A percentile compares a stretch with the other conserved stretches of the same genome.
Conservation (phyloP, 2,329 filamentous ascomycete species). For the Elsinoe australis region DNA sequence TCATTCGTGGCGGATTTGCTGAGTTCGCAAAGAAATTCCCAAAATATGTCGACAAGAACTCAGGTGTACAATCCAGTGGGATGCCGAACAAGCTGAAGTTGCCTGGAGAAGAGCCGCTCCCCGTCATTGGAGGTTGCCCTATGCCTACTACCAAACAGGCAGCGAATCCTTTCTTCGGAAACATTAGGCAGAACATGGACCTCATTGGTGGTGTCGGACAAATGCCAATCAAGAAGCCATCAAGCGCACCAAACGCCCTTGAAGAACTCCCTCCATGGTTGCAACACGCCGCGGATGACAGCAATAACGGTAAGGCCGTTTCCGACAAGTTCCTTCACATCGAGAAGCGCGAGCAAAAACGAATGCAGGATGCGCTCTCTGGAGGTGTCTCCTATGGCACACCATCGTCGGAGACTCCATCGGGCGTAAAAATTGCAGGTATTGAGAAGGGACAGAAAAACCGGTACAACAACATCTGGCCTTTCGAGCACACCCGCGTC, state of each 20-base stretch:
- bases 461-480: conserved; percentile 94
- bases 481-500: conserved; percentile 88
- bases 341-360: conserved; percentile 74
- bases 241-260: conserved; percentile 39
- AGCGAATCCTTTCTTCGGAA: conserved; percentile 85
- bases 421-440: conserved; percentile 66
- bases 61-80: conserved; percentile 1
- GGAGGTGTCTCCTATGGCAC: conserved; percentile 52
- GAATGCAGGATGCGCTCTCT: conserved; percentile 79
- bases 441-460: conserved; percentile 95
- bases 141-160: conserved; percentile 63
- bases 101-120: conserved; percentile 50
- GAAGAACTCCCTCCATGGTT: conserved; percentile 69
- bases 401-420: conserved; percentile 24
- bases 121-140: conserved; percentile 81
- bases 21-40: conserved; percentile 64
- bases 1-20: conserved; percentile 75
- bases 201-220: conserved; percentile 88
- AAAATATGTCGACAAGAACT: conserved; percentile 49
- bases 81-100: conserved; percentile 25
- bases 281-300: conserved; percentile 54
- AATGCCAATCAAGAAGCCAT: conserved; percentile 53
- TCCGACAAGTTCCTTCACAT: conserved; percentile 78
- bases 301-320: conserved; percentile 69
- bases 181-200: conserved; percentile 95